Conservation (phyloP, 2,329 filamentous ascomycete genomes). For the Arachnomyces sp. region DNA sequence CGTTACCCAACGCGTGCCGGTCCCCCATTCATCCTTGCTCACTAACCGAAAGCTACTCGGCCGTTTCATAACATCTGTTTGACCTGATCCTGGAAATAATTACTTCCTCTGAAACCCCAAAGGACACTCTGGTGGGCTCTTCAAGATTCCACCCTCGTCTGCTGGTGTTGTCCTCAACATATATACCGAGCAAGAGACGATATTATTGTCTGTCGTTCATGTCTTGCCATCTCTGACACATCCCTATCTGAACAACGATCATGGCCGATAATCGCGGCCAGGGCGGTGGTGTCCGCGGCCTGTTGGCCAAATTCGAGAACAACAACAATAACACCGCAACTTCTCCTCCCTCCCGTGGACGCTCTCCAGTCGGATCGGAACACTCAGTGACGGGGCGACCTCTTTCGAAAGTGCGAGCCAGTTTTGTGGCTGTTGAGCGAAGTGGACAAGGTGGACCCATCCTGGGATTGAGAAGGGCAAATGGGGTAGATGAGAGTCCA, state of each 20-base stretch:
- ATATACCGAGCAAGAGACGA: no score
- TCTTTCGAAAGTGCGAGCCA: conserved; percentile 66
- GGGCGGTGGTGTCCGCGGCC: conserved; percentile 60
- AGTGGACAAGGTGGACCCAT: conserved; percentile 34
- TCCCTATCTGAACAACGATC: neutral
- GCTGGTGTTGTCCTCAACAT: no score
- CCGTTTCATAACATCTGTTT: no score
- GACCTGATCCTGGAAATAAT: no score
- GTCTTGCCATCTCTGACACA: neutral
- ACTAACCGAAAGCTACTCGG: no score
- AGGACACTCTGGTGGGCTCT: no score
- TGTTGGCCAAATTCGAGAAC: conserved; percentile 73
- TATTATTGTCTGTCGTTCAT: no score
- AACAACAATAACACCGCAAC: conserved; percentile 55
- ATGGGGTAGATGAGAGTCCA: conserved; percentile 27
- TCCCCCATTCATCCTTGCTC: conserved; percentile 1
- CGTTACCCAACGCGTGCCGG: neutral
- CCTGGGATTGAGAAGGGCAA: conserved; percentile 35
- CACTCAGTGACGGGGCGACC: conserved; percentile 44
- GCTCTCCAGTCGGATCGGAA: conserved; percentile 51
- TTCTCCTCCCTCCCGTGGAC: conserved; percentile 60
- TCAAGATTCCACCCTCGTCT: no score
- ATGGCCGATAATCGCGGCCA: conserved; percentile 13
- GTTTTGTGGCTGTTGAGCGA: conserved; percentile 62
- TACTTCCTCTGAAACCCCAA: no score